Percentiles rank a stretch among this genome's conserved stretches.
phyloP scores from a whole-genome alignment of 2,329 filamentous ascomycete genomes.

The Periconia macrospinosa region DNA sequence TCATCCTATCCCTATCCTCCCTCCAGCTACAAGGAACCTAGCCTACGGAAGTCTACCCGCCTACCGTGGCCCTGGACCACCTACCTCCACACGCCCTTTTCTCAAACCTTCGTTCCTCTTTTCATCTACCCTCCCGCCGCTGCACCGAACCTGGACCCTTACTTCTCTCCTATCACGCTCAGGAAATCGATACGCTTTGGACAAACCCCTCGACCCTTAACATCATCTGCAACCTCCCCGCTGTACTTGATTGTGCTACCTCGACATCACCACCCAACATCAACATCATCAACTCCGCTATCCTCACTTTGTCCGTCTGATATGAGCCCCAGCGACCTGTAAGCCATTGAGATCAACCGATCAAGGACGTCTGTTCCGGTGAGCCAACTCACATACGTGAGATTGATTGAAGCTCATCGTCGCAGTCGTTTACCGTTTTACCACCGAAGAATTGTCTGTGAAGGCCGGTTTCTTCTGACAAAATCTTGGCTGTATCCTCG shows the following conservation, averaged over 20 bases:
- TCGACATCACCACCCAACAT: no score
- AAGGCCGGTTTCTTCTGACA: conserved; percentile 8
- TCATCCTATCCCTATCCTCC: conserved; percentile 41
- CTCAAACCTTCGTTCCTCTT: conserved; percentile 44
- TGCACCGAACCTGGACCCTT: conserved; percentile 47
- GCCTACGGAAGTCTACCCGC: conserved; percentile 43
- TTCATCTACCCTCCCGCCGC: conserved; percentile 42
- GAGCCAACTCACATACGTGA: conserved; percentile 6
- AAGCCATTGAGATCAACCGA: conserved; percentile 4
- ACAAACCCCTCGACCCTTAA: conserved; percentile 28
- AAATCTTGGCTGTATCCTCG: conserved; percentile 37
- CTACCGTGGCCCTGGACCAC: conserved; percentile 46
- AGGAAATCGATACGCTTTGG: conserved; percentile 40
- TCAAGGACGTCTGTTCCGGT: conserved; percentile 22
- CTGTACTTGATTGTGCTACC: conserved; percentile 11
- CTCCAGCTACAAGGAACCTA: conserved; percentile 43
- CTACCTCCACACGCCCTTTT: conserved; percentile 43
- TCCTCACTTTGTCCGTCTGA: conserved; percentile 19
- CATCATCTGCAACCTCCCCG: conserved; percentile 21
- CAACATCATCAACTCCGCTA: conserved; percentile 7
- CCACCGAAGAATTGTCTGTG: background rate
- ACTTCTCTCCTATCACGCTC: conserved; percentile 39
- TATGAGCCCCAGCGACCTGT: conserved; percentile 34
- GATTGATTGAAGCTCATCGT: conserved; percentile 15
- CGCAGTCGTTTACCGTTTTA: conserved; percentile 1